Evolutionary conservation across 192 early-diverging fungal species (phyloP).

Genomic region (Phlyctochytrium arcticum): DNA sequence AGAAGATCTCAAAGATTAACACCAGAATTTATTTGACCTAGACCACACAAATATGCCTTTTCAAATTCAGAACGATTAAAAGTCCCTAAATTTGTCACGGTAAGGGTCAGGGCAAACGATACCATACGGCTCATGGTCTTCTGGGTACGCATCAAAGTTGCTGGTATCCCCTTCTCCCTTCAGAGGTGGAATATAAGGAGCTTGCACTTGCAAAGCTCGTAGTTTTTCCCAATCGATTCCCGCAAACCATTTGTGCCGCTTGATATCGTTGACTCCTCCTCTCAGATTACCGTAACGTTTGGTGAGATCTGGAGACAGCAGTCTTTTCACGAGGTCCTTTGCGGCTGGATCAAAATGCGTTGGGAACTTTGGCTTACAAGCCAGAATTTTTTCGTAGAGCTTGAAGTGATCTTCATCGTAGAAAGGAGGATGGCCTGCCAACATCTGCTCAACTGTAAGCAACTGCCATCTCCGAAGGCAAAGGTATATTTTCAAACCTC

Average conservation of each 20-base stretch:
- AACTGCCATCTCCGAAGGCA: background rate
- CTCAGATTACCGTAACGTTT: constrained; percentile 76
- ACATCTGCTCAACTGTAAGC: constrained; percentile 42
- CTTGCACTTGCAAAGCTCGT: constrained; percentile 63
- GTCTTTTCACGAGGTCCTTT: constrained; percentile 67
- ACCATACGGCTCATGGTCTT: constrained; percentile 88
- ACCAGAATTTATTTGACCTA: too few relatives aligned
- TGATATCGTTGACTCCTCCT: constrained; percentile 81
- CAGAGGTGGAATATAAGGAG: constrained; percentile 83
- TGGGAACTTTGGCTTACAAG: constrained; percentile 67
- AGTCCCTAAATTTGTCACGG: constrained; percentile 69
- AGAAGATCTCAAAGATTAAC: too few relatives aligned
- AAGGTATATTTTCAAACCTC: constrained; percentile 40
- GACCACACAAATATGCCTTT: too few relatives aligned
- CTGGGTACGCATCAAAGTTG: constrained; percentile 94
- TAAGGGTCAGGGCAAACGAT: constrained; percentile 64
- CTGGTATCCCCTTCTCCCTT: constrained; percentile 82
- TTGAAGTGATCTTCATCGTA: constrained; percentile 71
- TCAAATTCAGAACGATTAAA: too few relatives aligned
- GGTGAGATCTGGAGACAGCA: constrained; percentile 68
- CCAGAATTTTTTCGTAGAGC: constrained; percentile 69
- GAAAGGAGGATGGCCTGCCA: constrained; percentile 69
- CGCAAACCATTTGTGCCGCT: constrained; percentile 91
- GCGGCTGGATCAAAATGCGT: constrained; percentile 68
- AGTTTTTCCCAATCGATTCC: constrained; percentile 88